These are phyloP conservation scores for Ilyonectria destructans DNA, from an alignment of 2,329 filamentous ascomycete species.

Conservation along the genomic window DNA sequence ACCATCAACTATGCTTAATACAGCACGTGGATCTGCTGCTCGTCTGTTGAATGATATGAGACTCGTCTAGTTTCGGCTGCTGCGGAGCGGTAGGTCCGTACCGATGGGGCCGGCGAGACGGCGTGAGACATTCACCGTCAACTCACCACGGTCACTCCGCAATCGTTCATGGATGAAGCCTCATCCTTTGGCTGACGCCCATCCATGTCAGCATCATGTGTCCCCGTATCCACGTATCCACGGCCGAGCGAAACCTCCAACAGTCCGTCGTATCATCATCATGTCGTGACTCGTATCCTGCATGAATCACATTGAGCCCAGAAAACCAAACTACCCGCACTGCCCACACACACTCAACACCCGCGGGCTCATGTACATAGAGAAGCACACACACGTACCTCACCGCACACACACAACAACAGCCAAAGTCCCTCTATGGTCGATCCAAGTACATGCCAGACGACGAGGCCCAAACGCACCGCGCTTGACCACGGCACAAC, in stretches of 20 bases:
- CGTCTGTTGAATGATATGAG: background rate
- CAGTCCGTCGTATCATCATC: slow-evolving; percentile 19
- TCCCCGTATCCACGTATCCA: slow-evolving; percentile 8
- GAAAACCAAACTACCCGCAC: slow-evolving; percentile 27
- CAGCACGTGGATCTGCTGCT: background rate
- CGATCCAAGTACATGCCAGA: slow-evolving; percentile 12
- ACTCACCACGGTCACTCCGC: slow-evolving; percentile 10
- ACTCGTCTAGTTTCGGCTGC: slow-evolving; percentile 8
- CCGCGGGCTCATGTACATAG: too few species aligned
- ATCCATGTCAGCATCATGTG: slow-evolving; percentile 37
- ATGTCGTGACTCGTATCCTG: slow-evolving; percentile 45
- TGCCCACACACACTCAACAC: slow-evolving; percentile 24
- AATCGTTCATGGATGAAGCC: background rate
- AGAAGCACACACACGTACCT: background rate
- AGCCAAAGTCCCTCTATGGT: slow-evolving; percentile 11
- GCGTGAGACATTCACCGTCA: slow-evolving; percentile 25
- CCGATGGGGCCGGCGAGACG: background rate
- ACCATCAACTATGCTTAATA: background rate
- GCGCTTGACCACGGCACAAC: slow-evolving; percentile 44
- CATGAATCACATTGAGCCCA: slow-evolving; percentile 46
- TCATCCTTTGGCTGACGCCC: slow-evolving; percentile 4
- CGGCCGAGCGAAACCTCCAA: slow-evolving; percentile 18
- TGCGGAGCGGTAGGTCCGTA: background rate
- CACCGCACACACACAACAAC: background rate
- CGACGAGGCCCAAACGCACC: background rate